Conservation (phyloP, 2,329 filamentous ascomycete species). For the Ustulina deusta region DNA sequence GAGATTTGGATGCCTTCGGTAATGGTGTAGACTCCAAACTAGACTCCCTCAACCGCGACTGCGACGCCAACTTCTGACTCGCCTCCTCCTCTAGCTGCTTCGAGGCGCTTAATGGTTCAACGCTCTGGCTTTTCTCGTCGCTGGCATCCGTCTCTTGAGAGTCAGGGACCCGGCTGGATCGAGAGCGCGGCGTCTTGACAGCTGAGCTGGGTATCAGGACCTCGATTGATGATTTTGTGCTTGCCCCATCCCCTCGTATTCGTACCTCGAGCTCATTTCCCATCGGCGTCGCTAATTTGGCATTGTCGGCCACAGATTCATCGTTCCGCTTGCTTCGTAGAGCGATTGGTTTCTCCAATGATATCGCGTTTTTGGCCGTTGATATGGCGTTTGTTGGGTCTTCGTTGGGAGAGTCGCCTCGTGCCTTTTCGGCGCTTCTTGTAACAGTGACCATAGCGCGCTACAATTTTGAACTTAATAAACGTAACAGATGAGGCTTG, state of each 20-base stretch:
- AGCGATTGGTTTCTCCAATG: conserved; percentile 35
- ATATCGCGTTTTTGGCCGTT: conserved; percentile 12
- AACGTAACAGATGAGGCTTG: not conserved
- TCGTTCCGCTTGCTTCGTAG: conserved; percentile 41
- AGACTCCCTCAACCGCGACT: conserved; percentile 35
- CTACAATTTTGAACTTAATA: conserved; percentile 3
- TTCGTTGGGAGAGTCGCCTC: conserved; percentile 16
- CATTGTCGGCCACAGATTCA: not conserved
- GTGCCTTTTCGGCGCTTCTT: conserved; percentile 43
- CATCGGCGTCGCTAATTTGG: conserved; percentile 36
- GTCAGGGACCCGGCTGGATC: conserved; percentile 41
- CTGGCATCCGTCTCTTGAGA: conserved; percentile 39
- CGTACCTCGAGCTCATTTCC: conserved; percentile 45
- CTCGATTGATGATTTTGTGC: conserved; percentile 41
- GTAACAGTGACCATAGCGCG: conserved; percentile 46
- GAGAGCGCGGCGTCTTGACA: conserved; percentile 38
- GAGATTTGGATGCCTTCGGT: conserved; percentile 43
- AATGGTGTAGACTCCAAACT: conserved; percentile 38
- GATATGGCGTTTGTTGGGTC: conserved; percentile 1
- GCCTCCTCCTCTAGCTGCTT: conserved; percentile 52
- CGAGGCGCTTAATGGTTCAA: conserved; percentile 47
- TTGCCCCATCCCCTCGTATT: conserved; percentile 39
- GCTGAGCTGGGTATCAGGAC: conserved; percentile 45
- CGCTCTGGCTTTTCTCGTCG: conserved; percentile 26
- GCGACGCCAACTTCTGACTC: conserved; percentile 45